Base-by-base conservation (phyloP, 805 yeast species). In the Spencermartinsiella europaea region DNA sequence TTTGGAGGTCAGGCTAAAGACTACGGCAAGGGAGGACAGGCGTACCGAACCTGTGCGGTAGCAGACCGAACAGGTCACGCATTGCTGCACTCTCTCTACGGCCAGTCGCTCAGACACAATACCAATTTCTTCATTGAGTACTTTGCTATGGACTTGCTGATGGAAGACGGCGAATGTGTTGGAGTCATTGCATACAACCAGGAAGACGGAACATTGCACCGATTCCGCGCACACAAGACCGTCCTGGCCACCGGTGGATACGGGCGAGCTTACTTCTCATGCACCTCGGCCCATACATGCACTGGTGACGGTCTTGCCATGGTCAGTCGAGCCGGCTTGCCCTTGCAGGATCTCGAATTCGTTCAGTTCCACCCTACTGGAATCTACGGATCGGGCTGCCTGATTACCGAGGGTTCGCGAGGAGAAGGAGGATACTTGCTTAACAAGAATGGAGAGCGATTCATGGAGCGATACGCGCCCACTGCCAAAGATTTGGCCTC, bases 1-100 rank as follows among this genome's bases (percentile, higher is more conserved):
- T 91, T 91, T 66, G 99, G 99, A 68, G 99, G 99, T 65, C 99
- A 91, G 73, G 73, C 95, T 52, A 86, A 78, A 69, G 95, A 93
- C 58, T 88, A 73, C 70, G 99, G 99, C 67, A 89, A 93, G 68
- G 97, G 96, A 65, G 99, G 99, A 52, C 99, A 91, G 74, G 98
- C 98, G 47, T 91, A 93, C 78, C 84, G 99, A 76, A 91, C 98
- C 49, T 91, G 98, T 75, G 99, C 99, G 35, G 99, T 93, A 43
- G 99, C 99, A 45, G 99, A 91, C 74, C 83, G 99, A 77, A 91
- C 99, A 42, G 99, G 99, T 48, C 99, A 91, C 67, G 96, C 98
- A 20, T 75, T 91, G 66, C 77, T 91, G 69, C 99, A 91, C 72
- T 85, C 98, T 38, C 75, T 91, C 57, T 91, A 91, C 67, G 98